These are phyloP conservation scores for Chalciporus piperatus DNA, from an alignment of 768 basidiomycete genomes.

Conservation along the genomic window DNA sequence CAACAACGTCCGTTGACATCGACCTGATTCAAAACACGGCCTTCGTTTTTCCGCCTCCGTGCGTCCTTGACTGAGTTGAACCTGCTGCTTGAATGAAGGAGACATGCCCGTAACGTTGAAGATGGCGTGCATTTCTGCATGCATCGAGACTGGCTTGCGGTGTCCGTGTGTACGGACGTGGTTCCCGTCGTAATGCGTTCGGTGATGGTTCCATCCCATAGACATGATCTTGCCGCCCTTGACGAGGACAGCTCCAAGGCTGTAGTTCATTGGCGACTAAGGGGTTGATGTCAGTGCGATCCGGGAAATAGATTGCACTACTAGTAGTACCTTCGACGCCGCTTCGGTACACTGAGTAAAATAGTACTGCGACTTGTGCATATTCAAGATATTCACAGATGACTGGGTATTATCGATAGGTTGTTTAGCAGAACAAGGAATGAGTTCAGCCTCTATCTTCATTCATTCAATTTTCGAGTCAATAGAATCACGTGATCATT, in stretches of 20 bases:
- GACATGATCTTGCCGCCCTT: slow-evolving; percentile 57
- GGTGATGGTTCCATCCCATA: slow-evolving; percentile 52
- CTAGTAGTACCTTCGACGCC: slow-evolving; percentile 39
- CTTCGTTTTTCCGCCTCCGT: slow-evolving; percentile 18
- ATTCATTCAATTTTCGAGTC: neutral
- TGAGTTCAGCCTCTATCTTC: no score
- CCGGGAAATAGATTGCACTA: no score
- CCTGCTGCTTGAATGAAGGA: slow-evolving; percentile 52
- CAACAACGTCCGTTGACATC: neutral
- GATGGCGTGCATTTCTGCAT: slow-evolving; percentile 61
- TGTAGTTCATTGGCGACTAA: slow-evolving; percentile 45
- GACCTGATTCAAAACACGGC: slow-evolving; percentile 5
- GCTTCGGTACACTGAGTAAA: slow-evolving; percentile 48
- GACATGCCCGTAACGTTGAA: slow-evolving; percentile 49
- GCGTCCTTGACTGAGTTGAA: slow-evolving; percentile 39
- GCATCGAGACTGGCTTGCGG: slow-evolving; percentile 45
- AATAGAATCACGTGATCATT: neutral
- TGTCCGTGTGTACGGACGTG: slow-evolving; percentile 37
- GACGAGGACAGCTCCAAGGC: slow-evolving; percentile 32
- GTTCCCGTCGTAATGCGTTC: slow-evolving; percentile 50
- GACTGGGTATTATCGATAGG: neutral
- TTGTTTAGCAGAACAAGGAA: no score
- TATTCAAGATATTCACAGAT: neutral
- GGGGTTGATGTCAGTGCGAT: neutral
- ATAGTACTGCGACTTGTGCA: slow-evolving; percentile 46